phyloP scores from a whole-genome alignment of 768 basidiomycete genomes.

The Mycena rebaudengoi region DNA sequence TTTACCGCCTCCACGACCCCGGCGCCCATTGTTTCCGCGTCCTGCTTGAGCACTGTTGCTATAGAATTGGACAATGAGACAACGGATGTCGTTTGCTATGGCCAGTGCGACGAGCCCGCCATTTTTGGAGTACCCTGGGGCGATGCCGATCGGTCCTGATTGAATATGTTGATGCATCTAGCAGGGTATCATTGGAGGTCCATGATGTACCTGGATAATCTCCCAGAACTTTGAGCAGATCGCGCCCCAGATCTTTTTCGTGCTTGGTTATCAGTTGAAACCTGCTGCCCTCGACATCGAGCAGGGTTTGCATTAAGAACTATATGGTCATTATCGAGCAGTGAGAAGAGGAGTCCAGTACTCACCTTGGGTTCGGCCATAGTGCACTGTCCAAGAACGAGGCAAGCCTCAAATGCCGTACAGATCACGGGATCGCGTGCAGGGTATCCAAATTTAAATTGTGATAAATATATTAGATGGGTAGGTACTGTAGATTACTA shows the following conservation, averaged over 20 bases:
- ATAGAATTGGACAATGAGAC: constrained; percentile 31
- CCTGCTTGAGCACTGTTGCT: constrained; percentile 25
- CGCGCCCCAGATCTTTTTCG: constrained; percentile 34
- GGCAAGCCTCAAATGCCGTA: too few relatives aligned
- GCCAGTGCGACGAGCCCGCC: constrained; percentile 57
- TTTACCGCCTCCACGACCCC: constrained; percentile 12
- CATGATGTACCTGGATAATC: constrained; percentile 33
- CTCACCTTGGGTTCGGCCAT: too few relatives aligned
- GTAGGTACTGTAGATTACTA: too few relatives aligned
- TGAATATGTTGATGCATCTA: not conserved
- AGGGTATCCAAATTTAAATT: too few relatives aligned
- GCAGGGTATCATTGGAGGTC: not conserved
- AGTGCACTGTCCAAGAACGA: too few relatives aligned
- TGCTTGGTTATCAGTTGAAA: constrained; percentile 34
- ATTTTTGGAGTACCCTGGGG: constrained; percentile 54
- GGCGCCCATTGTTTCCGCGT: constrained; percentile 20
- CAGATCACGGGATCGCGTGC: too few relatives aligned
- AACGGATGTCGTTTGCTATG: constrained; percentile 48
- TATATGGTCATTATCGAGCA: too few relatives aligned
- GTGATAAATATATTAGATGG: too few relatives aligned
- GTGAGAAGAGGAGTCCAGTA: too few relatives aligned
- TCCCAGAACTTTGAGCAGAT: constrained; percentile 40
- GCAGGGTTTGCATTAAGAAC: constrained; percentile 40
- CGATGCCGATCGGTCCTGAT: constrained; percentile 53
- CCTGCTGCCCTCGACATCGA: constrained; percentile 39